phyloP scores from a whole-genome alignment of 176 grass and related monocot species.

The Lolium multiflorum region DNA sequence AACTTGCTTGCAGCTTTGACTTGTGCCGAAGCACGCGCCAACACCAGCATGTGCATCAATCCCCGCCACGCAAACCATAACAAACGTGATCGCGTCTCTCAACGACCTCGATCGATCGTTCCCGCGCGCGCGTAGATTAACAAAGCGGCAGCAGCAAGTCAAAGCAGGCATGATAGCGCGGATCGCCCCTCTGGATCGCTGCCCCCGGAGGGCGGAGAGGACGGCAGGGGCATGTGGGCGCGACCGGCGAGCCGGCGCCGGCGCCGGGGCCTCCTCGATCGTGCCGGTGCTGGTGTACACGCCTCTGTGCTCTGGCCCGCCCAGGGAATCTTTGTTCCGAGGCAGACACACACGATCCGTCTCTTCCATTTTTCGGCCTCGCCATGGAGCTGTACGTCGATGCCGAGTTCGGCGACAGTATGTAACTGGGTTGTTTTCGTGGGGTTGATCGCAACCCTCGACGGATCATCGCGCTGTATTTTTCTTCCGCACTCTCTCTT shows the following conservation, averaged over 20 bases:
- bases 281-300: conserved; percentile 44
- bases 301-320: conserved; percentile 55
- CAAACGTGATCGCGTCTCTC: not conserved
- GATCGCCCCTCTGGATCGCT: conserved; percentile 11
- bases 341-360: conserved; percentile 31
- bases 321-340: conserved; percentile 70
- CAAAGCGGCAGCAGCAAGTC: conserved; percentile 27
- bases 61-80: not conserved
- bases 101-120: conserved; percentile 29
- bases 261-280: conserved; percentile 34
- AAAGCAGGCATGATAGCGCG: not conserved
- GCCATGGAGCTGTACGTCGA: conserved; percentile 1
- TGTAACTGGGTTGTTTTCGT: no score
- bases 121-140: not conserved
- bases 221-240: conserved; percentile 52
- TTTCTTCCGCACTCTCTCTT: no score
- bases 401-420: not conserved
- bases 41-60: conserved; percentile 52
- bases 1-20: conserved; percentile 41
- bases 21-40: conserved; percentile 37
- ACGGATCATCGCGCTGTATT: no score
- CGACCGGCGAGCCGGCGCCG: conserved; percentile 70
- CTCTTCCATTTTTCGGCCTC: not conserved
- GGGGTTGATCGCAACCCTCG: no score
- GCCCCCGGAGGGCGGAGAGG: not conserved